These are phyloP conservation scores for Ajuga reptans DNA, from an alignment of 305 asterid species.

Conservation along the genomic window DNA sequence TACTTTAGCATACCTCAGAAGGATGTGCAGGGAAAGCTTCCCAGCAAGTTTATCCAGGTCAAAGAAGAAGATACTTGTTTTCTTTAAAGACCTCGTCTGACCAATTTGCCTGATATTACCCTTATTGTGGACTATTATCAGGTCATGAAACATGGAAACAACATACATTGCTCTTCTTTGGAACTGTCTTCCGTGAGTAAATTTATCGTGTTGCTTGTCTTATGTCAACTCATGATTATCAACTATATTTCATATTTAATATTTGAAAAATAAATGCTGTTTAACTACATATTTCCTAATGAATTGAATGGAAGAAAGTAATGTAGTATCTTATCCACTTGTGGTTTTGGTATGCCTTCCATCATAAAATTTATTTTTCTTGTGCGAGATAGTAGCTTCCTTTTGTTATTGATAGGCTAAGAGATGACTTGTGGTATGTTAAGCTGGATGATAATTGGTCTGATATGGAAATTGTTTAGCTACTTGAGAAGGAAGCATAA, in stretches of 20 bases:
- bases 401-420: background rate
- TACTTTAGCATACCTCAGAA: constrained; percentile 92
- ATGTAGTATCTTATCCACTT: constrained; percentile 4
- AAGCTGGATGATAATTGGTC: background rate
- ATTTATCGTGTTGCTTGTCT: constrained; percentile 13
- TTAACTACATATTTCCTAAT: background rate
- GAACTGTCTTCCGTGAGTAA: constrained; percentile 89
- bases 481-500: background rate
- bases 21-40: constrained; percentile 73
- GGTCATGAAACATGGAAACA: constrained; percentile 91
- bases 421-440: background rate
- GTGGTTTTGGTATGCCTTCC: constrained; percentile 11
- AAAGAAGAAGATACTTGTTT: constrained; percentile 12
- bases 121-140: constrained; percentile 33
- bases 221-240: constrained; percentile 1
- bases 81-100: constrained; percentile 5
- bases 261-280: background rate
- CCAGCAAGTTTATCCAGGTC: constrained; percentile 94
- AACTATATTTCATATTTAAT: background rate
- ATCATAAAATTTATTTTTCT: background rate
- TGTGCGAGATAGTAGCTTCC: background rate
- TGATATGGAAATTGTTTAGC: background rate
- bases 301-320: constrained; percentile 4
- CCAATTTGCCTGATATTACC: constrained; percentile 17
- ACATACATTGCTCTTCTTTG: constrained; percentile 76